Evolutionary conservation across 2,329 filamentous ascomycete genomes (phyloP).

Genomic region (Aschersonia sp.): DNA sequence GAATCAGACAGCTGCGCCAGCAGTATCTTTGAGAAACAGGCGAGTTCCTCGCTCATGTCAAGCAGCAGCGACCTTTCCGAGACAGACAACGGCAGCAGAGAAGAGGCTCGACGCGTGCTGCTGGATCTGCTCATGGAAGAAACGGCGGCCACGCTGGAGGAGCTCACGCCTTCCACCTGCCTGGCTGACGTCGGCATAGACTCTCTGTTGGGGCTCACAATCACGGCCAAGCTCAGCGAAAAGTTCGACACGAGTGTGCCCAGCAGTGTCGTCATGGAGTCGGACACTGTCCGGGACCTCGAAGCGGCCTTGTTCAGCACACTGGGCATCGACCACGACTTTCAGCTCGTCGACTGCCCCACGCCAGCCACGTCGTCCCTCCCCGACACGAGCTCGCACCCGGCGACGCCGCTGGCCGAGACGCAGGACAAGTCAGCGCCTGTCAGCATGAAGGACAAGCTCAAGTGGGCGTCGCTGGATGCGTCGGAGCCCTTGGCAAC

Average conservation of each 20-base stretch:
- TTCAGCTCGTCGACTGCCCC: neutral
- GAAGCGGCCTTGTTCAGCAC: conserved; percentile 5
- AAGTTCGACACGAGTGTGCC: conserved; percentile 7
- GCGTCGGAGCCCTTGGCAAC: neutral
- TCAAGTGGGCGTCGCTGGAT: neutral
- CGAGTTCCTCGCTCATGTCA: neutral
- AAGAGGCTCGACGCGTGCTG: conserved; percentile 5
- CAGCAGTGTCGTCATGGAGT: conserved; percentile 2
- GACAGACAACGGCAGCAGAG: neutral
- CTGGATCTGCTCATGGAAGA: conserved; percentile 7
- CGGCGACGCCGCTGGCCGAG: neutral
- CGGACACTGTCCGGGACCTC: conserved; percentile 6
- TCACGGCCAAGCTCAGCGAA: conserved; percentile 11
- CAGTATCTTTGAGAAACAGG: conserved; percentile 41
- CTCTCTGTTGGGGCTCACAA: conserved; percentile 8
- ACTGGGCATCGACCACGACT: neutral
- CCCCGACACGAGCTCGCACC: no score
- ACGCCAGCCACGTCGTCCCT: neutral
- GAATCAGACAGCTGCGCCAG: conserved; percentile 41
- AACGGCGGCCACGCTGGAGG: conserved; percentile 6
- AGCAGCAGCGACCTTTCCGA: conserved; percentile 27
- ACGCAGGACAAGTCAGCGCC: neutral
- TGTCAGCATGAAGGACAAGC: neutral
- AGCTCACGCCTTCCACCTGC: conserved; percentile 6
- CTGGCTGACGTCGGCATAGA: conserved; percentile 9